Percentiles rank a stretch among this genome's conserved stretches.
Evolutionary conservation across 805 yeast species (phyloP).

Genomic region (Metschnikowia koreensis): DNA sequence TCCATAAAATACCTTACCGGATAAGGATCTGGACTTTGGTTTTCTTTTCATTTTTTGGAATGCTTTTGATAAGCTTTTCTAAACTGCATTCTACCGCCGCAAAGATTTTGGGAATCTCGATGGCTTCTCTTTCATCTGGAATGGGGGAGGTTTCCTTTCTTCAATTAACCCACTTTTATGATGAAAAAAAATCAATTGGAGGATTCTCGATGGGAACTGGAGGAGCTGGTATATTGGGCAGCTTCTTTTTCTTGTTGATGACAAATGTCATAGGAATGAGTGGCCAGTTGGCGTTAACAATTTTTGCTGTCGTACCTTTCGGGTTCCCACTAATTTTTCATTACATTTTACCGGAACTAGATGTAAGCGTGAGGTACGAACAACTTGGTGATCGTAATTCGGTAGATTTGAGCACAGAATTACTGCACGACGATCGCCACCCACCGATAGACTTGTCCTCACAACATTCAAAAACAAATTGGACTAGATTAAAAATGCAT

Average conservation of each 20-base stretch:
- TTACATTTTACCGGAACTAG: conserved; percentile 22
- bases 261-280: conserved; percentile 66
- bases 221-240: conserved; percentile 88
- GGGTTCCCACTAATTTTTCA: conserved; percentile 43
- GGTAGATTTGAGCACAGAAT: background rate
- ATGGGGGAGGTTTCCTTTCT: conserved; percentile 88
- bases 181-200: conserved; percentile 55
- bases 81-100: conserved; percentile 27
- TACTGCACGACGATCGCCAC: background rate
- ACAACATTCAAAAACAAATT: background rate
- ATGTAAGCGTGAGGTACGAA: background rate
- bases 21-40: conserved; percentile 56
- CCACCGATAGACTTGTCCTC: background rate
- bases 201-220: conserved; percentile 97
- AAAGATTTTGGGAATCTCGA: conserved; percentile 63
- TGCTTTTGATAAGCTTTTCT: conserved; percentile 60
- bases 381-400: background rate
- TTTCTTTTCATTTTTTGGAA: conserved; percentile 63
- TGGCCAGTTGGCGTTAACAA: conserved; percentile 52
- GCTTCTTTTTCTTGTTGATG: conserved; percentile 64
- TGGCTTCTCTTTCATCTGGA: conserved; percentile 86
- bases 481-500: conserved; percentile 5
- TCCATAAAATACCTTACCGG: conserved; percentile 62
- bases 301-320: conserved; percentile 54
- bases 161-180: conserved; percentile 77